phyloP scores from a whole-genome alignment of 306 rosid species.

The Lotus japonicus region DNA sequence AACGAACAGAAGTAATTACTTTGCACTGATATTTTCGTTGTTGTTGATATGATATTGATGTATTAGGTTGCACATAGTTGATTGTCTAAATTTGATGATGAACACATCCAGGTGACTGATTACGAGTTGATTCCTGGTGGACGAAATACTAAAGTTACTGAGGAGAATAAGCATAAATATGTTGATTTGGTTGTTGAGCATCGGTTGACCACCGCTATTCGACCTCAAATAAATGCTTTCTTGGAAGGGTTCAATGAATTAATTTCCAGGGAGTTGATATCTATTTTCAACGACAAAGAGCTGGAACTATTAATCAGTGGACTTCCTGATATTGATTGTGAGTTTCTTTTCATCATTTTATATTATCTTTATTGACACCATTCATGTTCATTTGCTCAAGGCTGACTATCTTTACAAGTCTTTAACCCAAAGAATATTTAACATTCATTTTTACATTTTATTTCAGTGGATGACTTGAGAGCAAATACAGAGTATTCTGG shows the following conservation, averaged over 20 bases:
- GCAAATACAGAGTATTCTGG: constrained; percentile 96
- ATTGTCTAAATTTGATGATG: constrained; percentile 18
- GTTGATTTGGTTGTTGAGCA: constrained; percentile 91
- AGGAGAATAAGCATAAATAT: constrained; percentile 89
- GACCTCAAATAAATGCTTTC: constrained; percentile 93
- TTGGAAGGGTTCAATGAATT: constrained; percentile 80
- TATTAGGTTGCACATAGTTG: background rate
- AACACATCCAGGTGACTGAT: constrained; percentile 74
- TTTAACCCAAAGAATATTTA: constrained; percentile 4
- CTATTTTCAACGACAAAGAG: constrained; percentile 89
- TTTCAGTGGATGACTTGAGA: constrained; percentile 96
- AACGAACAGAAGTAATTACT: constrained; percentile 68
- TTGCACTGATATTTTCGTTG: background rate
- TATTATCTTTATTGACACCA: background rate
- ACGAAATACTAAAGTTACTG: constrained; percentile 88
- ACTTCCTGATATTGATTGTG: constrained; percentile 95
- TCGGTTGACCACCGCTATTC: constrained; percentile 89
- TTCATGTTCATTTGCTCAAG: background rate
- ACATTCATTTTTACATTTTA: constrained; percentile 12
- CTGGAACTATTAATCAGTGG: constrained; percentile 90
- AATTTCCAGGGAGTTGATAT: constrained; percentile 62
- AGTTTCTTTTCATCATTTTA: constrained; percentile 20
- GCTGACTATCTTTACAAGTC: background rate
- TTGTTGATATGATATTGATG: background rate
- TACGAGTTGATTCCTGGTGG: constrained; percentile 92